Evolutionary conservation across 345 rosid genomes (phyloP).

Genomic region (Acer campestre): DNA sequence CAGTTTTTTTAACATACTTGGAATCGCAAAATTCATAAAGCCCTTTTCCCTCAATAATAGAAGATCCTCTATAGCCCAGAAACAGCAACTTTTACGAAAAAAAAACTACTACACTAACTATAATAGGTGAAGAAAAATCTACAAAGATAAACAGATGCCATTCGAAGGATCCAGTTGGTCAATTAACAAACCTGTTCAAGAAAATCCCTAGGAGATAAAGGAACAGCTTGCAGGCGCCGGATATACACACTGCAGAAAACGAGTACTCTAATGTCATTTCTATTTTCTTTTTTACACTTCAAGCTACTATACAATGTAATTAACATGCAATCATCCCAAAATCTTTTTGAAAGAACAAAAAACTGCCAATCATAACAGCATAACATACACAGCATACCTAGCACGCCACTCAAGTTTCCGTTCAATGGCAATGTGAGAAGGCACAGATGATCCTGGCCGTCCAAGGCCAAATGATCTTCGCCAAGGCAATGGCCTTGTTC

Average conservation of each 20-base stretch:
- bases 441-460: slow-evolving; percentile 46
- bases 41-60: no score
- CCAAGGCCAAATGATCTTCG: slow-evolving; percentile 71
- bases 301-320: not conserved
- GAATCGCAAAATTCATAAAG: not conserved
- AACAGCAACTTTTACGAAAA: no score
- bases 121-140: no score
- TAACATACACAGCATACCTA: slow-evolving; percentile 43
- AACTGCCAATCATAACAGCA: no score
- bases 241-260: slow-evolving; percentile 49
- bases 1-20: not conserved
- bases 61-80: no score
- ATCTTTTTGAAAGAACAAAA: not conserved
- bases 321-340: not conserved
- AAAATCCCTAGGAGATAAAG: slow-evolving; percentile 34
- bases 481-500: slow-evolving; percentile 58
- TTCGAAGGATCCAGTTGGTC: not conserved
- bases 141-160: not conserved
- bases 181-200: slow-evolving; percentile 36
- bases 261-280: slow-evolving; percentile 1
- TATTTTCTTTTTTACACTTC: not conserved
- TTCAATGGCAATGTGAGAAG: slow-evolving; percentile 42
- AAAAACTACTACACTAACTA: no score
- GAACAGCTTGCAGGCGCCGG: slow-evolving; percentile 49
- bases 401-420: slow-evolving; percentile 77